Base-by-base conservation (phyloP, 176 grass and related monocot species). In the Ensete ventricosum region DNA sequence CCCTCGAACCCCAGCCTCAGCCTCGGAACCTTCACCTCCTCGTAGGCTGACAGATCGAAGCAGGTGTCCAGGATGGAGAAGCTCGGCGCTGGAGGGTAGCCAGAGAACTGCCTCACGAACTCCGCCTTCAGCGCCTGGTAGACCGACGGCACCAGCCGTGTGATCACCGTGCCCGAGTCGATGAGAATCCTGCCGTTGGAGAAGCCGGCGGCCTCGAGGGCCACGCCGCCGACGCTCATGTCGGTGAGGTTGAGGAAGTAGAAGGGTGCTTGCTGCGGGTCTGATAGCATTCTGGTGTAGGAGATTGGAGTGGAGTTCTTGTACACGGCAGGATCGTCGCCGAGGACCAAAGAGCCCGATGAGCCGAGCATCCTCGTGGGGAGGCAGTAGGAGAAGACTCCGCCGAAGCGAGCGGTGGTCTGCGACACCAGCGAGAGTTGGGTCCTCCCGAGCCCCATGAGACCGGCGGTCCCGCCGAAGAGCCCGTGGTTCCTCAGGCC, bases 121-220 rank as follows among this genome's bases (percentile, higher is more conserved):
- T 98, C 90, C 11, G 64, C 78, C 68, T 87, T 87, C 67, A 91
- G 75, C 27, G 78, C 90, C 57, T 76, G 77, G 83, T 93, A 98
- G 60, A 89, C 77, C 1, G 94, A 98, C 24, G 94, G 94, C 64
- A 83, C 72, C 1, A 98, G 82, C 27, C 94, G 86, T 16, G 94
- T 85, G 50, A 98, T 91, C 76, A 98, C 94, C 52, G 94, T 98
- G 68, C 94, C 94, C 1, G 94, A 98, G 78, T 98, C 94, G 64
- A 98, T 76, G 52, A 93, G 87, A 69, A 91, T 87, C 70, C 89
- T 98, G 8, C 69, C 49, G 21, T 73, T 85, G 62, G 85, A 79
- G 1, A 98, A 74, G 5, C 86, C 88, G 0, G 67, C 14, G 1
- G 88, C 86, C 8, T 83, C 17, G 55, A 97, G 8, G 2, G 74